A percentile compares a stretch with the other conserved stretches of the same genome.
Evolutionary conservation across 1,284 basidiomycete species (phyloP).

Genomic region (Erythrobasidium hasegawianum): DNA sequence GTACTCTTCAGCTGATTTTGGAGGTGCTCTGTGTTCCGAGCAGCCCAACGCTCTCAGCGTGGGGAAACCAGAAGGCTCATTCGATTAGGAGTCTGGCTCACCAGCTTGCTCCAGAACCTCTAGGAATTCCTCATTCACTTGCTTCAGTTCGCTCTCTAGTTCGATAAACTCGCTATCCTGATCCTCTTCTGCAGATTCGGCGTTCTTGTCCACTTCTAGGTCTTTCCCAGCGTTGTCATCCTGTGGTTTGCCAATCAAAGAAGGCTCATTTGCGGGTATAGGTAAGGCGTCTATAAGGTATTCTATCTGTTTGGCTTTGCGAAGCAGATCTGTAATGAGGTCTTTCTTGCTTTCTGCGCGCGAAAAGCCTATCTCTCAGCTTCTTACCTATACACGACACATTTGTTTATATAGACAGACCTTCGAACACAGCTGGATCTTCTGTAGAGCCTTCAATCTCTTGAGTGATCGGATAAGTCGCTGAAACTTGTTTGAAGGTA

Average conservation of each 20-base stretch:
- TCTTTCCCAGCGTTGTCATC: neutral
- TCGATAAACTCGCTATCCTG: slow-evolving; percentile 40
- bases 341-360: slow-evolving; percentile 67
- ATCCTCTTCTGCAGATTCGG: slow-evolving; percentile 41
- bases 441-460: slow-evolving; percentile 62
- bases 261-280: slow-evolving; percentile 55
- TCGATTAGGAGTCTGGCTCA: too few species aligned
- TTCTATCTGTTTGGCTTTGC: slow-evolving; percentile 78
- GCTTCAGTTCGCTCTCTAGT: slow-evolving; percentile 62
- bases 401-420: too few species aligned
- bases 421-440: slow-evolving; percentile 63
- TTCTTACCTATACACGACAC: too few species aligned
- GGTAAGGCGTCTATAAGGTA: slow-evolving; percentile 71
- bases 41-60: too few species aligned
- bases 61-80: too few species aligned
- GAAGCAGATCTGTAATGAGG: slow-evolving; percentile 69
- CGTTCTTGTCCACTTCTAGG: slow-evolving; percentile 39
- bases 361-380: too few species aligned
- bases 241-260: too few species aligned
- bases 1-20: slow-evolving; percentile 11
- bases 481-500: slow-evolving; percentile 67
- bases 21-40: slow-evolving; percentile 20
- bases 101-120: slow-evolving; percentile 67
- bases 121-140: slow-evolving; percentile 68
- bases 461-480: slow-evolving; percentile 69